Evolutionary conservation across 345 rosid species (phyloP).

Genomic region (Clarkia xantiana): DNA sequence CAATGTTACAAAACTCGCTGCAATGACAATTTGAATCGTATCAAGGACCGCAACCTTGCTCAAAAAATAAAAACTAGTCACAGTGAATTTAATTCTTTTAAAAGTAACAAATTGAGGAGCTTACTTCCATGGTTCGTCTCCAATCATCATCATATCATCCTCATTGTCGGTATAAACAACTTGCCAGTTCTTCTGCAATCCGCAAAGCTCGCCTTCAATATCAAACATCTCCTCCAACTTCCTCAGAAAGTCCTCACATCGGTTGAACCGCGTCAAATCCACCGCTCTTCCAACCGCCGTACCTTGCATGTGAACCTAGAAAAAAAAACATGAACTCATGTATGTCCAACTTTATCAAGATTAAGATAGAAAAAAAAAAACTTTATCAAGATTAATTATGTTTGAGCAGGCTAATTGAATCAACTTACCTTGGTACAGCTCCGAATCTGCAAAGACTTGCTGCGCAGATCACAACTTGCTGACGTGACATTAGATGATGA

Average conservation of each 20-base stretch:
- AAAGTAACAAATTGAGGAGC: slow-evolving; percentile 13
- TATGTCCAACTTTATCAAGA: not conserved
- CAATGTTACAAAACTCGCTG: slow-evolving; percentile 98
- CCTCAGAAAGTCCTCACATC: slow-evolving; percentile 61
- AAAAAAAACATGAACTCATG: slow-evolving; percentile 5
- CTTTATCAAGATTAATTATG: not conserved
- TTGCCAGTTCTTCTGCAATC: slow-evolving; percentile 70
- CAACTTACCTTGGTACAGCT: slow-evolving; percentile 79
- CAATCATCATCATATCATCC: slow-evolving; percentile 99
- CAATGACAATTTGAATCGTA: too few species aligned
- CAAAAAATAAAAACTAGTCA: not conserved
- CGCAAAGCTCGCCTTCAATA: slow-evolving; percentile 72
- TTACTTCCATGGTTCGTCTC: slow-evolving; percentile 99
- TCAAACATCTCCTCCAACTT: slow-evolving; percentile 92
- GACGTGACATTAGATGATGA: slow-evolving; percentile 38
- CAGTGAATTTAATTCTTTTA: too few species aligned
- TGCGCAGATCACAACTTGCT: slow-evolving; percentile 59
- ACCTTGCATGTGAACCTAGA: slow-evolving; percentile 96
- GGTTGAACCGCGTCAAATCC: slow-evolving; percentile 58
- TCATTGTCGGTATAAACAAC: slow-evolving; percentile 93
- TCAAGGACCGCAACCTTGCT: too few species aligned
- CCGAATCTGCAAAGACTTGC: slow-evolving; percentile 76
- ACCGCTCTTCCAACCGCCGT: slow-evolving; percentile 97
- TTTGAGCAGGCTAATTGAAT: not conserved
- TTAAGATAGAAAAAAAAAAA: slow-evolving; percentile 10